phyloP scores from a whole-genome alignment of 768 basidiomycete genomes.

The Suillus plorans region DNA sequence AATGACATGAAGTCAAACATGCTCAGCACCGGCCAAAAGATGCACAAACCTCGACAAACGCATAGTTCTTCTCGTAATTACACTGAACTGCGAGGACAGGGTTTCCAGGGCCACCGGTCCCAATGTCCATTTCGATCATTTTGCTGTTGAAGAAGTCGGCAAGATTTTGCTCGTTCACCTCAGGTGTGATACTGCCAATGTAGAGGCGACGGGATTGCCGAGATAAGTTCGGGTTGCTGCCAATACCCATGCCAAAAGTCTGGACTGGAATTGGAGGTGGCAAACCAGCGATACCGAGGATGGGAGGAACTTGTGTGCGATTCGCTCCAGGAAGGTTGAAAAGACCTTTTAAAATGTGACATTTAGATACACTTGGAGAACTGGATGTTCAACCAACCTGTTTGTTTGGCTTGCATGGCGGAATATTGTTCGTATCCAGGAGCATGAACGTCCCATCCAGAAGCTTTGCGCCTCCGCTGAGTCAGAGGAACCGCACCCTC shows the following conservation, averaged over 20 bases:
- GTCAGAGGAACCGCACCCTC: conserved; percentile 78
- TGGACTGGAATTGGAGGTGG: conserved; percentile 83
- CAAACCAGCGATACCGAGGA: conserved; percentile 76
- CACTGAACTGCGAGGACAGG: conserved; percentile 93
- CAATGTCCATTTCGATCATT: conserved; percentile 91
- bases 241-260: conserved; percentile 84
- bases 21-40: not conserved
- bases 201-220: conserved; percentile 94
- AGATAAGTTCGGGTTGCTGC: conserved; percentile 83
- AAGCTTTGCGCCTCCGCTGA: conserved; percentile 85
- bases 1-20: conserved; percentile 12
- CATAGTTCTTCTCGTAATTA: conserved; percentile 99
- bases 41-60: conserved; percentile 84
- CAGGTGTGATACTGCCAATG: conserved; percentile 94
- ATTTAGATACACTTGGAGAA: conserved; percentile 10
- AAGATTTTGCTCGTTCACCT: conserved; percentile 91
- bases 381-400: conserved; percentile 52
- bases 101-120: conserved; percentile 81
- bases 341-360: conserved; percentile 54
- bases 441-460: conserved; percentile 96
- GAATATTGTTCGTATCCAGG: conserved; percentile 94
- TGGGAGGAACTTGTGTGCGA: conserved; percentile 82
- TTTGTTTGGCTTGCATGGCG: conserved; percentile 97
- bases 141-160: conserved; percentile 94
- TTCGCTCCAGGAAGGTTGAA: conserved; percentile 97